Conservation (phyloP, 2,329 filamentous ascomycete species). For the Penicillium glabrum region DNA sequence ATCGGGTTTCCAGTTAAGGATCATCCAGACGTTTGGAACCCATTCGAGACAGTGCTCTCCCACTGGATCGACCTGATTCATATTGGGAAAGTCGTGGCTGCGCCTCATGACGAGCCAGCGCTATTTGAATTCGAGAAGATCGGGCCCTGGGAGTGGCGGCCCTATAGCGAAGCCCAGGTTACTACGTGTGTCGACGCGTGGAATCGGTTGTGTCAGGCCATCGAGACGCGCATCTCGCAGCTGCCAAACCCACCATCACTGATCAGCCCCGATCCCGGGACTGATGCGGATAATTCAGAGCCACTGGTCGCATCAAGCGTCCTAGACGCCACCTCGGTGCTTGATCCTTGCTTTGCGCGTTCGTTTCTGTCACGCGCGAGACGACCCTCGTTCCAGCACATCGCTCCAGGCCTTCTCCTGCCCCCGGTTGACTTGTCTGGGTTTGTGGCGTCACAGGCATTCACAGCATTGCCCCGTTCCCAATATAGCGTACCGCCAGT, state of each 20-base stretch:
- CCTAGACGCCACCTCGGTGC: conserved; percentile 13
- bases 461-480: background rate
- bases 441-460: background rate
- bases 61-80: conserved; percentile 25
- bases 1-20: conserved; percentile 15
- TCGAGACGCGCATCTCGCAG: conserved; percentile 18
- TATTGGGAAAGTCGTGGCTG: conserved; percentile 17
- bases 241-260: background rate
- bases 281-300: background rate
- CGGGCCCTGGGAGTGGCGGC: conserved; percentile 32
- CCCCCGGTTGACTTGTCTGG: conserved; percentile 9
- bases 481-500: conserved; percentile 22
- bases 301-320: background rate
- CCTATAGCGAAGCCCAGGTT: conserved; percentile 31
- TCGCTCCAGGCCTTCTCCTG: conserved; percentile 17
- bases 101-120: conserved; percentile 17
- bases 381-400: conserved; percentile 17
- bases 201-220: conserved; percentile 18
- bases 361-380: conserved; percentile 23
- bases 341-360: conserved; percentile 10
- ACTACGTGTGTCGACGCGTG: conserved; percentile 21
- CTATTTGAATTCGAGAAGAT: conserved; percentile 17
- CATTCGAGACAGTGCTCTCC: conserved; percentile 25
- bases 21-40: conserved; percentile 21
- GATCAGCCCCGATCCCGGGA: background rate